Conservation (phyloP, 148 eudicot species). For the Camellia sinensis region DNA sequence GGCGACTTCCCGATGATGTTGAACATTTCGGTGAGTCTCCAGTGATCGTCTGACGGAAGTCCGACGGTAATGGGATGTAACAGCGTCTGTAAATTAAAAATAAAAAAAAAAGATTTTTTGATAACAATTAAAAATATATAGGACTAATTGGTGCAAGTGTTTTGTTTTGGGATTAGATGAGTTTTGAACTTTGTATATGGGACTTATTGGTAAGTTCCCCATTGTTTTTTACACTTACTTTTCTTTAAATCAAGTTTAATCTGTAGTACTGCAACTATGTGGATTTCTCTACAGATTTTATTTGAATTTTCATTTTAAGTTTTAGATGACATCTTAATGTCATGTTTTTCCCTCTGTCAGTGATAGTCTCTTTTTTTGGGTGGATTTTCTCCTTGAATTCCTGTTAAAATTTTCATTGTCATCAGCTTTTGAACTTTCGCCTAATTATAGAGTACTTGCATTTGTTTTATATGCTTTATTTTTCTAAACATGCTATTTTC, state of each 20-base stretch:
- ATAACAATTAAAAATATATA: too few species aligned
- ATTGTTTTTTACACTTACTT: neutral
- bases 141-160: too few species aligned
- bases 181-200: too few species aligned
- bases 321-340: neutral
- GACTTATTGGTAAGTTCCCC: too few species aligned
- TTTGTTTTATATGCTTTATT: neutral
- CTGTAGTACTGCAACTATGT: neutral
- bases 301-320: neutral
- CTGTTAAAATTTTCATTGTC: neutral
- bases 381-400: too few species aligned
- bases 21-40: too few species aligned
- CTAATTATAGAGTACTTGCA: neutral
- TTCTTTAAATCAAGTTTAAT: neutral
- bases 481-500: neutral
- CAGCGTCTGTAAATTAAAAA: too few species aligned
- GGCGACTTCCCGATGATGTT: too few species aligned
- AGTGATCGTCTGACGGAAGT: too few species aligned
- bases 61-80: too few species aligned
- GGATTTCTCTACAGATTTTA: neutral
- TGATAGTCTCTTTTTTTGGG: neutral
- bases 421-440: neutral
- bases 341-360: neutral
- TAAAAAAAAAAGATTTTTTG: too few species aligned
- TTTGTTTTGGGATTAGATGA: too few species aligned